A percentile compares a stretch with the other conserved stretches of the same genome.
Conservation (phyloP, 225 moss, liverwort and hornwort species). For the Bryum argenteum region DNA sequence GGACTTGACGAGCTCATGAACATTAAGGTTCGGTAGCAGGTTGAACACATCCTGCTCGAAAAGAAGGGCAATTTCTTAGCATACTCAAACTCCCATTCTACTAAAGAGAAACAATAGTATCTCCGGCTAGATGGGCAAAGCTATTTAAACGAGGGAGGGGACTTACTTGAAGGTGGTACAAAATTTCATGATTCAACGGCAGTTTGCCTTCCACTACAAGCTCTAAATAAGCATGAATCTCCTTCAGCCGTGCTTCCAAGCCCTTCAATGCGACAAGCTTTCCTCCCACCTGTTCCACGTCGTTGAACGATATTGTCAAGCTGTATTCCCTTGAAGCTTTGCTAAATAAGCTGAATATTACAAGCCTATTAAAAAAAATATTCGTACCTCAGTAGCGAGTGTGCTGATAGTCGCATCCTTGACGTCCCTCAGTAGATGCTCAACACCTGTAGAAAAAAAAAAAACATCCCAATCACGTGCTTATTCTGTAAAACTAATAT, state of each 20-base stretch:
- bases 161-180: slow-evolving; percentile 92
- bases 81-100: slow-evolving; percentile 5
- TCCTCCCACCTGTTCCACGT: slow-evolving; percentile 74
- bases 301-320: slow-evolving; percentile 22
- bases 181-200: slow-evolving; percentile 94
- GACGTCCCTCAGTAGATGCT: slow-evolving; percentile 94
- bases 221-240: slow-evolving; percentile 94
- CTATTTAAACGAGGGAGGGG: background rate
- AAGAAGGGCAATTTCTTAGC: slow-evolving; percentile 28
- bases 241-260: slow-evolving; percentile 91
- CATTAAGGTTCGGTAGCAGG: slow-evolving; percentile 93
- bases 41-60: slow-evolving; percentile 93
- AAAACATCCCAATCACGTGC: slow-evolving; percentile 1
- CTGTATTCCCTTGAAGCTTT: background rate
- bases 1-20: slow-evolving; percentile 93
- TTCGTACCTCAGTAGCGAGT: slow-evolving; percentile 85
- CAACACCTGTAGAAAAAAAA: slow-evolving; percentile 67
- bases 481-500: slow-evolving; percentile 4
- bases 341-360: background rate
- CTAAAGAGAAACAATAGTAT: background rate
- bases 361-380: background rate
- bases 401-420: slow-evolving; percentile 99
- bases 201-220: slow-evolving; percentile 94
- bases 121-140: slow-evolving; percentile 7
- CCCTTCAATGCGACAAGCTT: slow-evolving; percentile 98